A percentile compares a stretch with the other conserved stretches of the same genome.
These are phyloP conservation scores for Melanogaster broomeanus DNA, from an alignment of 768 basidiomycete genomes.

Conservation along the genomic window DNA sequence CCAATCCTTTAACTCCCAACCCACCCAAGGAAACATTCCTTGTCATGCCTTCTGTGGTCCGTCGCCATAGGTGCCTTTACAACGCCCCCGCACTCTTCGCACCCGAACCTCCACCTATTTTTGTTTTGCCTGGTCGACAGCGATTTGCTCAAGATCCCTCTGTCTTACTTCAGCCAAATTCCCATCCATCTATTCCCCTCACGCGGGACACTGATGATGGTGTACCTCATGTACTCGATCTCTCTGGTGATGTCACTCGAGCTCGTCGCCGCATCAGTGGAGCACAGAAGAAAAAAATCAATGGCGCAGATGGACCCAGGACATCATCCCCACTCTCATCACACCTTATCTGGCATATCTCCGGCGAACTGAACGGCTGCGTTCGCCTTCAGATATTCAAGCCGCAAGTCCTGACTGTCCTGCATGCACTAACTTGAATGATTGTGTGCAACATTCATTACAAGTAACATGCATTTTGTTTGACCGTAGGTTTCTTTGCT, in stretches of 20 bases:
- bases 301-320: neutral
- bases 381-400: too few relatives aligned
- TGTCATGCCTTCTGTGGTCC: neutral
- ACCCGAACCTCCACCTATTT: neutral
- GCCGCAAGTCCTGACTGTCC: neutral
- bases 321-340: neutral
- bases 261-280: neutral
- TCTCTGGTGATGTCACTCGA: neutral
- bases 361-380: neutral
- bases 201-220: neutral
- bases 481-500: too few relatives aligned
- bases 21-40: neutral
- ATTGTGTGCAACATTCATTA: too few relatives aligned
- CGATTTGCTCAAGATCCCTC: neutral
- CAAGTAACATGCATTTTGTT: too few relatives aligned
- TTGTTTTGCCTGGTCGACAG: neutral
- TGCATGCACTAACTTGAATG: slow-evolving; percentile 5
- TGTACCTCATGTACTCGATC: neutral
- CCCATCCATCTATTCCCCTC: neutral
- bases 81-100: neutral
- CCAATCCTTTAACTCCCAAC: neutral
- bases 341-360: neutral
- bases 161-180: neutral
- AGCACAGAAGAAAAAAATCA: neutral
- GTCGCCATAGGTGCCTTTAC: neutral